These are phyloP conservation scores for Penicillium sp. DNA, from an alignment of 2,329 filamentous ascomycete species.

Conservation along the genomic window DNA sequence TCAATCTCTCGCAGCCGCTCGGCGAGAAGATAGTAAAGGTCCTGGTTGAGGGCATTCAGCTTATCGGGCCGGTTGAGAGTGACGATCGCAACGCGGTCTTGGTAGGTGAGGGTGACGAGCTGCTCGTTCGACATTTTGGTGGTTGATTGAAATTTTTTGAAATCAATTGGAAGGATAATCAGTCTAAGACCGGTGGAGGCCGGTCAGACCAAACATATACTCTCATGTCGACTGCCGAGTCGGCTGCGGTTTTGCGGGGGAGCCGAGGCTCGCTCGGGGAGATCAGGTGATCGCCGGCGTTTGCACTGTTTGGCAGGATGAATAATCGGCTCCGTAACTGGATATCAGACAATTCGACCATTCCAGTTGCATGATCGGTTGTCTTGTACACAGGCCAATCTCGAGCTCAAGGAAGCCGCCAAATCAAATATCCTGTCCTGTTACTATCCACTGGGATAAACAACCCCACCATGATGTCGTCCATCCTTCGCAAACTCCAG, in stretches of 20 bases:
- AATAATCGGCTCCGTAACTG: constrained; percentile 18
- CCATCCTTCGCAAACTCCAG: constrained; percentile 58
- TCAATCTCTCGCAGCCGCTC: constrained; percentile 74
- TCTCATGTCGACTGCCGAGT: background rate
- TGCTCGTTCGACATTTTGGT: constrained; percentile 39
- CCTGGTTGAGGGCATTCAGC: constrained; percentile 74
- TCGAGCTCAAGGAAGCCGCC: background rate
- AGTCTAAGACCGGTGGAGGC: background rate
- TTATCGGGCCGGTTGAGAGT: constrained; percentile 83
- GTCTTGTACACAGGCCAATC: background rate
- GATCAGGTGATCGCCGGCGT: constrained; percentile 16
- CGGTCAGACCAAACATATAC: background rate
- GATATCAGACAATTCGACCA: constrained; percentile 1
- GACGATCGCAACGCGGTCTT: constrained; percentile 73
- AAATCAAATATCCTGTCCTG: too few relatives aligned
- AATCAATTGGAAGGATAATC: background rate
- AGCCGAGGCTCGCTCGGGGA: constrained; percentile 24
- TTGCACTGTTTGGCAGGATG: constrained; percentile 20
- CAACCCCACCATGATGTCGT: constrained; percentile 31
- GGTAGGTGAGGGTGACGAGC: constrained; percentile 60
- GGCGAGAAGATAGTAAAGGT: constrained; percentile 75
- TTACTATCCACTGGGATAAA: background rate
- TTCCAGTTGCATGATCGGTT: background rate
- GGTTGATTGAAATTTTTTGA: background rate
- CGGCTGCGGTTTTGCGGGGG: constrained; percentile 16